Percentiles rank a stretch among this genome's conserved stretches.
phyloP scores from a whole-genome alignment of 345 rosid species.

The Salix arbutifolia region DNA sequence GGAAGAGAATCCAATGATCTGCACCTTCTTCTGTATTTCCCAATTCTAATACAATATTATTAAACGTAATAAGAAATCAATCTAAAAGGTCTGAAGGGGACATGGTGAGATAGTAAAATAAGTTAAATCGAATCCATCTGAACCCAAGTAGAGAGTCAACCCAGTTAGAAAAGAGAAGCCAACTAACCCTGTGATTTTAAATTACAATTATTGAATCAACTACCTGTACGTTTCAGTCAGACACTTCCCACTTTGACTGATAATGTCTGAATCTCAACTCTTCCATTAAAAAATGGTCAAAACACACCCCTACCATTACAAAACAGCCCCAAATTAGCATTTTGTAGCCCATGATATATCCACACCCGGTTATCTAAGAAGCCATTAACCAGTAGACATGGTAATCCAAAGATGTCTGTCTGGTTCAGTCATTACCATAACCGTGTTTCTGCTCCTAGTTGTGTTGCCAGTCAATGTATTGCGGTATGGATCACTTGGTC shows the following conservation, averaged over 20 bases:
- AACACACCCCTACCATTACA: neutral
- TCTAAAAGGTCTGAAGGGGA: neutral
- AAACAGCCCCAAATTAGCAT: neutral
- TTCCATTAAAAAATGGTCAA: neutral
- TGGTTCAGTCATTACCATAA: slow-evolving; percentile 4
- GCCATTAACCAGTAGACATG: neutral
- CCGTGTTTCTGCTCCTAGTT: slow-evolving; percentile 18
- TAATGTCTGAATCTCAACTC: slow-evolving; percentile 4
- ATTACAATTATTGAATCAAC: slow-evolving; percentile 1
- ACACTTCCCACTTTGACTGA: slow-evolving; percentile 1
- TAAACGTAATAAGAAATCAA: no score
- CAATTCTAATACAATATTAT: no score
- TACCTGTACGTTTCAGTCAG: neutral
- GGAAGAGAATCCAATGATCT: no score
- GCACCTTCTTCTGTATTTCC: no score
- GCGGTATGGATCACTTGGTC: slow-evolving; percentile 81
- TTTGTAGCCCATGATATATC: neutral
- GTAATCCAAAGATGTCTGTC: neutral
- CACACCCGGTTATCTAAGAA: neutral
- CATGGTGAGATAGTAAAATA: neutral
- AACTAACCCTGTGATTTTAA: neutral
- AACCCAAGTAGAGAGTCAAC: neutral
- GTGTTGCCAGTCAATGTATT: slow-evolving; percentile 28
- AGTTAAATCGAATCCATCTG: neutral
- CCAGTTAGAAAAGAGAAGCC: neutral